Evolutionary conservation across 441 rosid genomes (phyloP).

Genomic region (Theobroma grandiflorum): DNA sequence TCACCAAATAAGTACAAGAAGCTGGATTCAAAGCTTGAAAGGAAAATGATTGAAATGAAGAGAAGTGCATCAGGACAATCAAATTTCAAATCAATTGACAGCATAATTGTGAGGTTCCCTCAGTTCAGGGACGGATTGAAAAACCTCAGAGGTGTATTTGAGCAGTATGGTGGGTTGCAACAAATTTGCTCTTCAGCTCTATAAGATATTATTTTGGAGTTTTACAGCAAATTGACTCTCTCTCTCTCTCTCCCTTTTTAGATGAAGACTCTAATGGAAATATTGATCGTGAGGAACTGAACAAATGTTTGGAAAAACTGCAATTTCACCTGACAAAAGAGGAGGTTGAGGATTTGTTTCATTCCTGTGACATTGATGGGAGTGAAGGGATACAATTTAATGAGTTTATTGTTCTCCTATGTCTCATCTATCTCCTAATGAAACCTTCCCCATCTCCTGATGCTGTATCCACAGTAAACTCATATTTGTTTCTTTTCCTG

Average conservation of each 20-base stretch:
- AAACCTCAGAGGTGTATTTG: constrained; percentile 65
- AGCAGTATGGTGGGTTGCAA: constrained; percentile 61
- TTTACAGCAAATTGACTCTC: constrained; percentile 26
- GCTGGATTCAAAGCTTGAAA: constrained; percentile 71
- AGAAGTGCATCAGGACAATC: constrained; percentile 48
- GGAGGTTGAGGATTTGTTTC: constrained; percentile 73
- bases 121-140: constrained; percentile 64
- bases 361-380: constrained; percentile 81
- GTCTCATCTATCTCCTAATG: constrained; percentile 72
- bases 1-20: constrained; percentile 57
- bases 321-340: constrained; percentile 56
- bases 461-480: constrained; percentile 36
- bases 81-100: constrained; percentile 64
- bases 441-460: constrained; percentile 53
- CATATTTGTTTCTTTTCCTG: constrained; percentile 9
- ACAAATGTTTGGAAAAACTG: constrained; percentile 65
- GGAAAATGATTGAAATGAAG: constrained; percentile 70
- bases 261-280: constrained; percentile 71
- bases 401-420: constrained; percentile 79
- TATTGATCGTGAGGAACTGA: constrained; percentile 70
- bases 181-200: constrained; percentile 24
- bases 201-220: not conserved
- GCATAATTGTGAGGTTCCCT: constrained; percentile 76
- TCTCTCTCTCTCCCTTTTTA: constrained; percentile 29
- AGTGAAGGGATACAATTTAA: constrained; percentile 78